These are phyloP conservation scores for Schizophyllum commune DNA, from an alignment of 1,284 basidiomycete species.

Conservation along the genomic window DNA sequence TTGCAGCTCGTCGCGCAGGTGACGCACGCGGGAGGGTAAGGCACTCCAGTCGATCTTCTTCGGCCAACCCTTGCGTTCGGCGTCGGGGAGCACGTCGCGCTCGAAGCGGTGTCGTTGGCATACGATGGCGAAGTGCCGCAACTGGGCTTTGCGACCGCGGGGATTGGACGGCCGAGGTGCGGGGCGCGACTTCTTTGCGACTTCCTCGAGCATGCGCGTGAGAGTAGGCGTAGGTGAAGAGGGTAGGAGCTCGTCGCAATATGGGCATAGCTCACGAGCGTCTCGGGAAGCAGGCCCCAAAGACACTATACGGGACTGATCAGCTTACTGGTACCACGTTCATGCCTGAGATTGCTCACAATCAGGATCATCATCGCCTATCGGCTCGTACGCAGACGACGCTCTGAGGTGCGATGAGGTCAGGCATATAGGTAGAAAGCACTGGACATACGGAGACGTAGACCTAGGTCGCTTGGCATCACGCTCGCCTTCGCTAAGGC, in stretches of 20 bases:
- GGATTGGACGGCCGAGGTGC: constrained; percentile 66
- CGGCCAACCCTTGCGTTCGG: constrained; percentile 66
- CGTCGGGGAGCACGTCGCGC: constrained; percentile 58
- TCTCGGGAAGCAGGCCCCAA: constrained; percentile 40
- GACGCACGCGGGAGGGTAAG: constrained; percentile 44
- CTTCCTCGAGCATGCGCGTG: constrained; percentile 41
- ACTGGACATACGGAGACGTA: constrained; percentile 3
- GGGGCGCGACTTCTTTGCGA: constrained; percentile 40
- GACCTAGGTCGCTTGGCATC: constrained; percentile 10
- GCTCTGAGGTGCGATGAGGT: not conserved
- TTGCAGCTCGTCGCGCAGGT: constrained; percentile 37
- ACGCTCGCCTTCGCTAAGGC: constrained; percentile 8
- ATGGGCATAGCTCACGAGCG: constrained; percentile 64
- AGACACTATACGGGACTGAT: constrained; percentile 24
- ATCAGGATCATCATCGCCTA: constrained; percentile 11
- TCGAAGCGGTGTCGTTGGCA: constrained; percentile 77
- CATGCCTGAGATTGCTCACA: constrained; percentile 11
- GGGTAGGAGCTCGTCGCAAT: constrained; percentile 66
- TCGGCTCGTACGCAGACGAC: constrained; percentile 3
- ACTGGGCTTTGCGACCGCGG: constrained; percentile 56
- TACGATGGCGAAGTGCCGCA: constrained; percentile 52
- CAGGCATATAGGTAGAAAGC: not conserved
- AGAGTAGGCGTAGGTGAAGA: constrained; percentile 52
- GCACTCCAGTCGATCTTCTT: constrained; percentile 55
- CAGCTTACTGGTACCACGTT: not conserved